phyloP scores from a whole-genome alignment of 225 moss, liverwort and hornwort species.

The Sphagnum contortum region DNA sequence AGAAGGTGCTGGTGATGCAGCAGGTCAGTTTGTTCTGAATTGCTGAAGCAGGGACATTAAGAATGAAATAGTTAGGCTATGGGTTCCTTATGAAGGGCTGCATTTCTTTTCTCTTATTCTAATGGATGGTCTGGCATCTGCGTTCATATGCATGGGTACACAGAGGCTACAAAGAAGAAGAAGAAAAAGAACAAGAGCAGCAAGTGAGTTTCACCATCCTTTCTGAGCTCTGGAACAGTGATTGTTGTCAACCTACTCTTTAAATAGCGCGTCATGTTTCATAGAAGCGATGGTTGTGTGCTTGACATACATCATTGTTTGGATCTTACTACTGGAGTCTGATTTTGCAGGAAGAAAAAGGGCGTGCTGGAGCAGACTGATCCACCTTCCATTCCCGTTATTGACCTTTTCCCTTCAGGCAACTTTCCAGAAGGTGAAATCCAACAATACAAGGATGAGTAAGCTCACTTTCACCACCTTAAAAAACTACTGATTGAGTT shows the following conservation, averaged over 20 bases:
- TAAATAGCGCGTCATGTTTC: background rate
- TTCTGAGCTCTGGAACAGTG: background rate
- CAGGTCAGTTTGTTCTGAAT: conserved; percentile 3
- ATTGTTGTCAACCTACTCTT: background rate
- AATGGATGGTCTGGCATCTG: background rate
- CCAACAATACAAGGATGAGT: conserved; percentile 79
- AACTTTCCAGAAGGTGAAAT: conserved; percentile 88
- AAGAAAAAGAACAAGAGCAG: conserved; percentile 67
- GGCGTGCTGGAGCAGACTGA: conserved; percentile 54
- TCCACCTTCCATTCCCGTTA: conserved; percentile 72
- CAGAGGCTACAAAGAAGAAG: conserved; percentile 70
- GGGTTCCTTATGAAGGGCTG: background rate
- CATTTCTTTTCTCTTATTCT: background rate
- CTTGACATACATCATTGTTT: background rate
- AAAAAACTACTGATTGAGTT: too few relatives aligned
- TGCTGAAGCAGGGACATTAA: background rate
- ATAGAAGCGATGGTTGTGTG: background rate
- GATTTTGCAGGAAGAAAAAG: conserved; percentile 62
- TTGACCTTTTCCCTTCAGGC: conserved; percentile 72
- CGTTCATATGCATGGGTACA: conserved; percentile 1
- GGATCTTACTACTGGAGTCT: background rate
- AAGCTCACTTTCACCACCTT: conserved; percentile 12
- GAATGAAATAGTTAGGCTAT: too few relatives aligned
- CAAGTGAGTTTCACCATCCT: conserved; percentile 43
- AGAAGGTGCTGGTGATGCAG: conserved; percentile 14